A percentile compares a stretch with the other conserved stretches of the same genome.
These are phyloP conservation scores for Colletotrichum tropicicola DNA, from an alignment of 2,329 filamentous ascomycete genomes.

Conservation along the genomic window DNA sequence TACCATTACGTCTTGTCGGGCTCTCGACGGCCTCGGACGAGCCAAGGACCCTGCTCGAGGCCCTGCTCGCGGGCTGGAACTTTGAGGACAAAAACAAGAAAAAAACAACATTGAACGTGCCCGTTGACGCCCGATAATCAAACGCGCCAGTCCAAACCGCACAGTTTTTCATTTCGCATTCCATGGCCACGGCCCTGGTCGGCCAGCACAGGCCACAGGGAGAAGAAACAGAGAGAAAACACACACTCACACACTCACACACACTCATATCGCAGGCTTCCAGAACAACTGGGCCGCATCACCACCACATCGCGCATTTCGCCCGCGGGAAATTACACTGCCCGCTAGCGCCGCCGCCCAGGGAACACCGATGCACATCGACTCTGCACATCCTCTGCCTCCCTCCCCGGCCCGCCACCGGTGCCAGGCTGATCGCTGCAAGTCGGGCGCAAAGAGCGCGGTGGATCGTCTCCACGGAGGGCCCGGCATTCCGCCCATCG, in stretches of 20 bases:
- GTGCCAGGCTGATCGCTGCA: conserved; percentile 28
- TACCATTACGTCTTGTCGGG: not conserved
- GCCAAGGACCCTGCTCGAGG: not conserved
- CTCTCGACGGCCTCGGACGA: not conserved
- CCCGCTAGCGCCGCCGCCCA: not conserved
- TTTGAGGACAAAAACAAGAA: not conserved
- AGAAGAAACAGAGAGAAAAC: not conserved
- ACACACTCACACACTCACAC: too few relatives aligned
- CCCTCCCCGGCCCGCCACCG: not conserved
- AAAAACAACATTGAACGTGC: not conserved
- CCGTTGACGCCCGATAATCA: conserved; percentile 26
- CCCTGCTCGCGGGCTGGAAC: not conserved
- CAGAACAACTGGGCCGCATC: too few relatives aligned
- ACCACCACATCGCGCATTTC: too few relatives aligned
- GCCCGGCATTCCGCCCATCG: conserved; percentile 26
- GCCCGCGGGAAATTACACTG: conserved; percentile 5
- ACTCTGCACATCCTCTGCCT: not conserved
- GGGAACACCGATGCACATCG: not conserved
- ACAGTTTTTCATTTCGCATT: conserved; percentile 2
- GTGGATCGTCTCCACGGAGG: conserved; percentile 24
- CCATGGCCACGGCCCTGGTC: conserved; percentile 25
- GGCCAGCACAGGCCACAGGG: not conserved
- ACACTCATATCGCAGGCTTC: too few relatives aligned
- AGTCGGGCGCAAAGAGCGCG: conserved; percentile 22
- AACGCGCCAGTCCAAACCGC: conserved; percentile 12